Conservation (phyloP, 805 yeast genomes). For the Myxozyma melibiosi region DNA sequence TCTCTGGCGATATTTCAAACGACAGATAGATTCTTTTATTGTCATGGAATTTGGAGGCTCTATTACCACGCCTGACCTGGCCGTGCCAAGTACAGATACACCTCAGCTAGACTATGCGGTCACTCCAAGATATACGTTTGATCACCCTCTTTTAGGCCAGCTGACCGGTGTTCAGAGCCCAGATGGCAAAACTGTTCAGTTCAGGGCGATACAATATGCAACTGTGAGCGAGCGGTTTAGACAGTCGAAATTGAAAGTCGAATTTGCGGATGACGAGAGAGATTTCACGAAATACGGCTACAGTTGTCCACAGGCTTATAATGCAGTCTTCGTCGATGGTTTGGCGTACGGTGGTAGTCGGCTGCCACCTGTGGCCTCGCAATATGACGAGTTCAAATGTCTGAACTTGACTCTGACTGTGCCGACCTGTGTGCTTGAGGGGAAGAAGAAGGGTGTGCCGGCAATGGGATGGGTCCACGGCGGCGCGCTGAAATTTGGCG, state of each 20-base stretch:
- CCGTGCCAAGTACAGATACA: slow-evolving; percentile 48
- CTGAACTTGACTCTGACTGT: slow-evolving; percentile 19
- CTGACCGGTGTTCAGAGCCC: slow-evolving; percentile 11
- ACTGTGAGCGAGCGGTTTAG: slow-evolving; percentile 15
- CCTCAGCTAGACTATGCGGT: slow-evolving; percentile 54
- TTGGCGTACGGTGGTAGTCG: slow-evolving; percentile 12
- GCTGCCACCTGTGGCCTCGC: slow-evolving; percentile 9
- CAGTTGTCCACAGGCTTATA: slow-evolving; percentile 20
- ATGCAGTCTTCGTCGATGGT: slow-evolving; percentile 17
- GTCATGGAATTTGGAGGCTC: no score
- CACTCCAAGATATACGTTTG: slow-evolving; percentile 47
- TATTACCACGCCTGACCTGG: slow-evolving; percentile 41
- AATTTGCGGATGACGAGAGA: background rate
- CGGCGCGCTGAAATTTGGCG: slow-evolving; percentile 48
- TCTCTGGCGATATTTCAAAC: no score
- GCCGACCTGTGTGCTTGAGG: slow-evolving; percentile 8
- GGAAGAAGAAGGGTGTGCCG: slow-evolving; percentile 1
- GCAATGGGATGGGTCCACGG: slow-evolving; percentile 46
- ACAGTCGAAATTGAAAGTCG: slow-evolving; percentile 12
- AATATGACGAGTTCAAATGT: slow-evolving; percentile 23
- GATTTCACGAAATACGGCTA: slow-evolving; percentile 22
- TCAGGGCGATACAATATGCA: slow-evolving; percentile 20
- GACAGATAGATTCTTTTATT: no score
- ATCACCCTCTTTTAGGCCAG: slow-evolving; percentile 16
- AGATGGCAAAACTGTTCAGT: slow-evolving; percentile 15